phyloP scores from a whole-genome alignment of 2,329 filamentous ascomycete genomes.

The Trichoderma harzianum region DNA sequence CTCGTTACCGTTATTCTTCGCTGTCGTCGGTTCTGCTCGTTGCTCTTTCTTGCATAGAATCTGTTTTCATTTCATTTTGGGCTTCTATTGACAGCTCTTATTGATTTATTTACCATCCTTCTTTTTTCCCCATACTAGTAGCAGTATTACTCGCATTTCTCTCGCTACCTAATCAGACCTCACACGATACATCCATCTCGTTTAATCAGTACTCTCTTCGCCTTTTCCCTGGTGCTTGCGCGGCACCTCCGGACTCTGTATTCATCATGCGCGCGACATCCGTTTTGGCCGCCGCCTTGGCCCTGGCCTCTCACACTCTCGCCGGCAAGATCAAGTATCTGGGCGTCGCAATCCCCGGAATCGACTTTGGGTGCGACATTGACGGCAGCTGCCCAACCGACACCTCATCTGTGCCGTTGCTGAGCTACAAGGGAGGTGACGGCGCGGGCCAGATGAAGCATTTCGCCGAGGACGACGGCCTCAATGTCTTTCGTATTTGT shows the following conservation, averaged over 20 bases:
- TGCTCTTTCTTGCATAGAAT: not conserved
- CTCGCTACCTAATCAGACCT: not conserved
- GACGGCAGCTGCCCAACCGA: slow-evolving; percentile 40
- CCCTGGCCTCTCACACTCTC: slow-evolving; percentile 12
- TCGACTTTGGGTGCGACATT: slow-evolving; percentile 47
- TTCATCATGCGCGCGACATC: slow-evolving; percentile 16
- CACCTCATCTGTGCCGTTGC: slow-evolving; percentile 36
- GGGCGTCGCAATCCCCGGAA: slow-evolving; percentile 45
- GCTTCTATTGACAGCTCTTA: not conserved
- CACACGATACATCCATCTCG: not conserved
- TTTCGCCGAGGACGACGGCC: slow-evolving; percentile 47
- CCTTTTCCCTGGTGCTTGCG: not conserved
- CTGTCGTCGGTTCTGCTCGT: slow-evolving; percentile 6
- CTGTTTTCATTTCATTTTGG: not conserved
- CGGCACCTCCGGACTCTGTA: not conserved
- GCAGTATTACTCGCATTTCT: not conserved
- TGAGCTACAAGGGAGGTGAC: slow-evolving; percentile 31
- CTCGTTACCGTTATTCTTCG: not conserved
- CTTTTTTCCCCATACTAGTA: not conserved
- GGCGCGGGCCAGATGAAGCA: slow-evolving; percentile 55
- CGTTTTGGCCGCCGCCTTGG: slow-evolving; percentile 12
- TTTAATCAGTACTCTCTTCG: not conserved
- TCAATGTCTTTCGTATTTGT: slow-evolving; percentile 56
- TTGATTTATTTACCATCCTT: not conserved
- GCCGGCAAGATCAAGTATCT: slow-evolving; percentile 20